Evolutionary conservation across 1,284 basidiomycete species (phyloP).

Genomic region (Naganishia sp.): DNA sequence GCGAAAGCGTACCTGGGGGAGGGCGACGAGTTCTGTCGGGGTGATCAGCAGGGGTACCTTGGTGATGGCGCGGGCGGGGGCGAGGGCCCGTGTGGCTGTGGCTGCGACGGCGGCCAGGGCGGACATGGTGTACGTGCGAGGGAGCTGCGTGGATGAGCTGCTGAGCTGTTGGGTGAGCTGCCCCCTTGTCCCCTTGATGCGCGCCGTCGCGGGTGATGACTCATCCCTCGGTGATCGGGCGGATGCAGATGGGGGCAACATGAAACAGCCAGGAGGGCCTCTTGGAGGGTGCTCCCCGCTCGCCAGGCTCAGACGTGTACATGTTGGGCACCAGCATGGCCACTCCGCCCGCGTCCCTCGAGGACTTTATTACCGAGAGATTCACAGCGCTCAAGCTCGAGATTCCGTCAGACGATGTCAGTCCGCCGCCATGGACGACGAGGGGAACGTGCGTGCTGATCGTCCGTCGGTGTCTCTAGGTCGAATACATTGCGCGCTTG

Average conservation of each 20-base stretch:
- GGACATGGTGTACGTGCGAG: conserved; percentile 4
- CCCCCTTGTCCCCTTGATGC: too few relatives aligned
- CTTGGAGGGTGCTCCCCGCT: too few relatives aligned
- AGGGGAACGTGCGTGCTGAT: background rate
- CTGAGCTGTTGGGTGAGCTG: too few relatives aligned
- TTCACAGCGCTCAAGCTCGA: conserved; percentile 41
- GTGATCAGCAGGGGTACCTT: conserved; percentile 44
- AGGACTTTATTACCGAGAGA: conserved; percentile 44
- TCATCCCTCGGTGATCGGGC: too few relatives aligned
- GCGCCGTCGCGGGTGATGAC: too few relatives aligned
- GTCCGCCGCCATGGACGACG: conserved; percentile 13
- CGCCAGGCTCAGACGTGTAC: too few relatives aligned
- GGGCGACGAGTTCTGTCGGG: conserved; percentile 41
- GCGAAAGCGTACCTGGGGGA: conserved; percentile 41
- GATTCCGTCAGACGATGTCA: conserved; percentile 48
- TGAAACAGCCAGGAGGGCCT: too few relatives aligned
- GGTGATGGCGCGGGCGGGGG: background rate
- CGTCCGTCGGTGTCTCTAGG: conserved; percentile 34
- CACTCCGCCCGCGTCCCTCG: conserved; percentile 35
- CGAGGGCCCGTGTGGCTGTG: conserved; percentile 3
- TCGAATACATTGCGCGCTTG: conserved; percentile 53
- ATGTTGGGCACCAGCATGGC: too few relatives aligned
- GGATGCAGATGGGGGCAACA: too few relatives aligned
- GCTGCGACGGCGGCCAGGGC: conserved; percentile 2
- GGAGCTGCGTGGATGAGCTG: too few relatives aligned